Evolutionary conservation across 2,329 filamentous ascomycete genomes (phyloP).

Genomic region (Leptographium lundbergii): DNA sequence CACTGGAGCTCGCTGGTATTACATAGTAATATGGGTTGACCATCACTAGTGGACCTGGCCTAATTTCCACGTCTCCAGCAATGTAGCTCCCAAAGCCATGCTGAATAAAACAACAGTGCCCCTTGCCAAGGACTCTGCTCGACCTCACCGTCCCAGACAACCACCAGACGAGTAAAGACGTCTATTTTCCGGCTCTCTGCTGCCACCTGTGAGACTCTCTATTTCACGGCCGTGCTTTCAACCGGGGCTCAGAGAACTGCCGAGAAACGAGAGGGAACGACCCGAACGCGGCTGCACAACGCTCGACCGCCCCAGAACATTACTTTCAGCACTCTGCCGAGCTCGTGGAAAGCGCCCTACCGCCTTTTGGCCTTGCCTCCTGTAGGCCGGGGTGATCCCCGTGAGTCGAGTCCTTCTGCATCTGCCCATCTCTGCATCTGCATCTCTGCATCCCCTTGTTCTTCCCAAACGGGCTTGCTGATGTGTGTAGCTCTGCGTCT

Average conservation of each 20-base stretch:
- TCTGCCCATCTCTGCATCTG: background rate
- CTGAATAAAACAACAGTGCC: background rate
- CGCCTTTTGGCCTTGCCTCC: background rate
- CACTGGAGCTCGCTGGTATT: background rate
- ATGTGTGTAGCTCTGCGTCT: background rate
- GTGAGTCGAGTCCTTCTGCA: background rate
- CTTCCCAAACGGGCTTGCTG: background rate
- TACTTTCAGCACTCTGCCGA: background rate
- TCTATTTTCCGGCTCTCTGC: background rate
- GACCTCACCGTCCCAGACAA: background rate
- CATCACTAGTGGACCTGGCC: slow-evolving; percentile 9
- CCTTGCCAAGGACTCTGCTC: background rate
- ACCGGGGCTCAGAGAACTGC: background rate
- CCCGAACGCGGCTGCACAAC: background rate
- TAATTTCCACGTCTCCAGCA: slow-evolving; percentile 4
- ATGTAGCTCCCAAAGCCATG: background rate
- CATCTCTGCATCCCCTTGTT: background rate
- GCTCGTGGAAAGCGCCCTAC: background rate
- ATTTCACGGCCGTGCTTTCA: background rate
- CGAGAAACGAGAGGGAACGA: background rate
- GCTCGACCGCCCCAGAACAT: background rate
- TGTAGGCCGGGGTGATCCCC: background rate
- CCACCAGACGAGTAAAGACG: background rate
- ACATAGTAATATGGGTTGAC: background rate
- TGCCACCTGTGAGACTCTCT: background rate